These are phyloP conservation scores for Aschersonia sp. DNA, from an alignment of 2,329 filamentous ascomycete genomes.

Conservation along the genomic window DNA sequence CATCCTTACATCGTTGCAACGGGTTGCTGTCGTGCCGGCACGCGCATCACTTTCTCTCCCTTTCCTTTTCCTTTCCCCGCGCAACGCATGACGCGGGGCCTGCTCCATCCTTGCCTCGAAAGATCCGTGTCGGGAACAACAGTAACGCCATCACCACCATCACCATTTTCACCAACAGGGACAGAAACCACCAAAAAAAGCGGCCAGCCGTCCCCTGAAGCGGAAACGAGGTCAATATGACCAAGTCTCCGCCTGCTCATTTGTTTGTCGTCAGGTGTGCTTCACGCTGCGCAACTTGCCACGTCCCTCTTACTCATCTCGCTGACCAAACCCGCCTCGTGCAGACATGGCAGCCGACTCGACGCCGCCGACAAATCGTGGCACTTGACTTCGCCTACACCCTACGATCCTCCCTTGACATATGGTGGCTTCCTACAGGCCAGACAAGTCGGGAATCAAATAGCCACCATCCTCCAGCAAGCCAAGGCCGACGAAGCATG, in stretches of 20 bases:
- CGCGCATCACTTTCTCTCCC: no score
- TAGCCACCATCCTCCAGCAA: conserved; percentile 55
- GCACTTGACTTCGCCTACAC: conserved; percentile 84
- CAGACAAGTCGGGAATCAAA: conserved; percentile 66
- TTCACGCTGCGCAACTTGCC: neutral
- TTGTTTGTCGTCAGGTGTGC: conserved; percentile 28
- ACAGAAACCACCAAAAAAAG: no score
- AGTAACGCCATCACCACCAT: neutral
- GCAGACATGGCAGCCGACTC: conserved; percentile 82
- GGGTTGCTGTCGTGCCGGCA: no score
- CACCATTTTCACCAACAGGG: no score
- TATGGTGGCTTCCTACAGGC: conserved; percentile 90
- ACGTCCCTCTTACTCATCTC: neutral
- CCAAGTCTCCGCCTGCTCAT: conserved; percentile 19
- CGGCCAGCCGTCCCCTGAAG: no score
- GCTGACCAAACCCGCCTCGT: neutral
- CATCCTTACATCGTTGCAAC: no score
- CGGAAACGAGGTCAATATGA: conserved; percentile 1
- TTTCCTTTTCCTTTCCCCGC: no score
- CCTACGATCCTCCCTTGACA: conserved; percentile 89
- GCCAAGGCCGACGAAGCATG: conserved; percentile 29
- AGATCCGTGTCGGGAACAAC: neutral
- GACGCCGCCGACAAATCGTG: conserved; percentile 91
- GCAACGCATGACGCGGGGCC: no score
- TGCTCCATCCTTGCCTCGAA: no score